Base-by-base conservation (phyloP, 768 basidiomycete species). In the Trametes sanguinea region DNA sequence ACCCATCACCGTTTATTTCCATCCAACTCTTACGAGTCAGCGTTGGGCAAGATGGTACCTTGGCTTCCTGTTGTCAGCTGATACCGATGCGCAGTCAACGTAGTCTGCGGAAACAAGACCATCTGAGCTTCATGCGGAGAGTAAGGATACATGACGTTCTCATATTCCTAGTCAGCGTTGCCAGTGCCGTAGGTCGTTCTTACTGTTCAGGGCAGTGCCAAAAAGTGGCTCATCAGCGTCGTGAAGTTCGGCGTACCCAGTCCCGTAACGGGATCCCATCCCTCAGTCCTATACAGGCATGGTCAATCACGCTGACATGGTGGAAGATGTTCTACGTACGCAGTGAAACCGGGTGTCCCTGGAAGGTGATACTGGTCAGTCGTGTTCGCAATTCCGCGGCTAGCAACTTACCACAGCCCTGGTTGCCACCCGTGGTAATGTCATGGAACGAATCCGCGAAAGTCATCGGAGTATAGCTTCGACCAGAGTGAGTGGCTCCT, bases 341-440 rank as follows among this genome's bases (percentile, higher is more conserved):
- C 50, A 44, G 65, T 68, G 46, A 70, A 70, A 1, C 69, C 69
- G 14, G 65, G 53, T n/a, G 69, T 70, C 14, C 59, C 67, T 67
- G 32, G 3, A 17, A 2, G 35, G 3, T 22, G 6, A 16, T 10
- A 37, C 2, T 16, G 11, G 13, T 32, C 14, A 53, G 33, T 47
- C 22, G 4, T 2, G 11, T 4, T 14, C 3, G 42, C 17, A 30
- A 2, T 13, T 4, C 22, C 17, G 39, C 11, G 33, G 4, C 22
- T 7, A 11, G 10, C 3, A 1, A 64, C 63, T 69, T 74, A 46
- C 74, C 71, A 52, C 76, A 76, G 1, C 76, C 76, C 1, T 72
- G 73, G 57, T 74, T 73, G 16, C 63, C 68, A 16, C 75, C 75
- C n/a, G 55, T 62, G 0, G 72, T 77, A 32, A 77, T 72, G 48